phyloP scores from a whole-genome alignment of 1,284 basidiomycete genomes.

The Ustilago vetiveriae region DNA sequence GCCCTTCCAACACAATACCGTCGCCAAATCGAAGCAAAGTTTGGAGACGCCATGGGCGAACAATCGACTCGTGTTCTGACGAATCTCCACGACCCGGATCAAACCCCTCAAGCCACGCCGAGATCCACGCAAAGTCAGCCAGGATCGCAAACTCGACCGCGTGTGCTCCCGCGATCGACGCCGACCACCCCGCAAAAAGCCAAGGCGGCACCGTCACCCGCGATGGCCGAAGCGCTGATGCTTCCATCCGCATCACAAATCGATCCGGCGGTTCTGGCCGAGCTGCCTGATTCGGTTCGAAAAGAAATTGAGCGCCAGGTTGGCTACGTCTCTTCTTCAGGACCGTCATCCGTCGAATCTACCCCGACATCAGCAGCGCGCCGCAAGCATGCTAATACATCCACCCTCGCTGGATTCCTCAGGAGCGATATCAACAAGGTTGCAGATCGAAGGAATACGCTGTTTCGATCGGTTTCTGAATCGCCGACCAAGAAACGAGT shows the following conservation, averaged over 20 bases:
- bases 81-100: neutral
- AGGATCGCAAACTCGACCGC: constrained; percentile 13
- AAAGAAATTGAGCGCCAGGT: constrained; percentile 56
- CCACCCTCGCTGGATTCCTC: constrained; percentile 16
- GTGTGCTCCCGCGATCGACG: constrained; percentile 35
- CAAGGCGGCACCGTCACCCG: constrained; percentile 24
- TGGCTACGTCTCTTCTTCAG: constrained; percentile 19
- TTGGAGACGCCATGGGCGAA: neutral
- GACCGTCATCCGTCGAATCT: constrained; percentile 21
- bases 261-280: constrained; percentile 57
- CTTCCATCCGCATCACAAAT: constrained; percentile 61
- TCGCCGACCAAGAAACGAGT: constrained; percentile 39
- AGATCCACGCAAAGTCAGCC: constrained; percentile 2
- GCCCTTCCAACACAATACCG: constrained; percentile 51
- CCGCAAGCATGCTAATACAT: constrained; percentile 14
- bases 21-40: constrained; percentile 44
- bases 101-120: constrained; percentile 3
- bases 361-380: constrained; percentile 27
- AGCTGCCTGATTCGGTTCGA: constrained; percentile 55
- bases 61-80: neutral
- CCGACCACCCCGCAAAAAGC: constrained; percentile 42
- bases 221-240: constrained; percentile 35
- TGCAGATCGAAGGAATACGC: constrained; percentile 2
- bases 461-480: constrained; percentile 36
- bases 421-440: constrained; percentile 1